Conservation (phyloP, 176 grass and related monocot species). For the Musa itinerans region DNA sequence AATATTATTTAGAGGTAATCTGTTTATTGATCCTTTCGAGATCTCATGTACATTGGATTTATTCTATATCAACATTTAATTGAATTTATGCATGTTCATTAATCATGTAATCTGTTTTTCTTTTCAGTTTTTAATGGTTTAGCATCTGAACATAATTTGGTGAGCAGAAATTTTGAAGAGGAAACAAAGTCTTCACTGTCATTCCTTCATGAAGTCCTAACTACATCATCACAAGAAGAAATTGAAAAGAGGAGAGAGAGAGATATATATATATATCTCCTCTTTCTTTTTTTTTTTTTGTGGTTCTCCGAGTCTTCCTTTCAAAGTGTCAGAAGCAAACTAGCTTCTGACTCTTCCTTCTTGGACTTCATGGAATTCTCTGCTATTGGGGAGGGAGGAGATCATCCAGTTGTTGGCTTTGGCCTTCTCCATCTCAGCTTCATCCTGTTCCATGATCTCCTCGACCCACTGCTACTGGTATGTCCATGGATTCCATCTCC, state of each 20-base stretch:
- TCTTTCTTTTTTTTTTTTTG: slow-evolving; percentile 18
- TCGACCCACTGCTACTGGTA: slow-evolving; percentile 52
- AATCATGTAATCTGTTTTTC: no score
- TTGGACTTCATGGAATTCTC: slow-evolving; percentile 42
- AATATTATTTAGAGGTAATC: no score
- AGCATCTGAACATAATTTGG: not conserved
- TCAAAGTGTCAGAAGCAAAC: not conserved
- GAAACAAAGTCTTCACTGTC: not conserved
- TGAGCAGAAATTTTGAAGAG: not conserved
- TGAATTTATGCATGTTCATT: no score
- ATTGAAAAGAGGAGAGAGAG: not conserved
- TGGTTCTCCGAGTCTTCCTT: not conserved
- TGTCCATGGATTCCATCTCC: slow-evolving; percentile 36
- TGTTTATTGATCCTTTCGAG: no score
- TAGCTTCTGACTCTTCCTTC: slow-evolving; percentile 23
- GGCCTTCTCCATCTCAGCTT: slow-evolving; percentile 69
- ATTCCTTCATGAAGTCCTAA: not conserved
- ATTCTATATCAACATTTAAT: no score
- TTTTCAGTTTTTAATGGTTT: no score
- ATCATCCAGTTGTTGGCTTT: slow-evolving; percentile 47
- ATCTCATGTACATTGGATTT: no score
- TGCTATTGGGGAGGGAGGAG: slow-evolving; percentile 22
- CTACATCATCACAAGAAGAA: slow-evolving; percentile 8
- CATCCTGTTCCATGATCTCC: slow-evolving; percentile 58
- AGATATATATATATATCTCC: not conserved